phyloP scores from a whole-genome alignment of 2,329 filamentous ascomycete genomes.

The Pseudonectria buxi region DNA sequence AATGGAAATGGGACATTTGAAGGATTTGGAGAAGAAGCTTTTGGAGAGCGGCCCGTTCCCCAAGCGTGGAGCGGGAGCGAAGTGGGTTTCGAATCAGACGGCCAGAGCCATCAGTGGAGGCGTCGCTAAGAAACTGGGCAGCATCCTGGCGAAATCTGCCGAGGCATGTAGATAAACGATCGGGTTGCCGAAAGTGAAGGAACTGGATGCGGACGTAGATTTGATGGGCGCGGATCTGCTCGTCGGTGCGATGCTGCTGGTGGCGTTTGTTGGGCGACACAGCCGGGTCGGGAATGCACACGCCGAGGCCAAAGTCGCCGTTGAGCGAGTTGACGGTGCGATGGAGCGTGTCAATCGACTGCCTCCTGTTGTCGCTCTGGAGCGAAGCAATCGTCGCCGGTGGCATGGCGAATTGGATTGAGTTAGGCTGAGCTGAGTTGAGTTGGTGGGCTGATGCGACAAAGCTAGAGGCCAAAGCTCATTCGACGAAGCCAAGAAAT shows the following conservation, averaged over 20 bases:
- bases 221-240: slow-evolving; percentile 14
- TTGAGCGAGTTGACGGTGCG: slow-evolving; percentile 21
- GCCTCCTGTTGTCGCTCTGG: slow-evolving; percentile 1
- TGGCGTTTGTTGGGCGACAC: slow-evolving; percentile 21
- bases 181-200: slow-evolving; percentile 15
- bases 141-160: slow-evolving; percentile 19
- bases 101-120: too few species aligned
- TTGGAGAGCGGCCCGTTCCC: slow-evolving; percentile 21
- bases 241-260: slow-evolving; percentile 12
- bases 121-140: slow-evolving; percentile 6
- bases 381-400: slow-evolving; percentile 5
- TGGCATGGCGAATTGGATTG: background rate
- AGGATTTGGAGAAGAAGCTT: slow-evolving; percentile 15
- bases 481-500: too few species aligned
- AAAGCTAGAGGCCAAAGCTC: too few species aligned
- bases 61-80: slow-evolving; percentile 8
- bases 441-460: too few species aligned
- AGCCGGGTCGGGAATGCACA: slow-evolving; percentile 15
- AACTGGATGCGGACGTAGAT: slow-evolving; percentile 17
- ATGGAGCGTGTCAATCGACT: slow-evolving; percentile 9
- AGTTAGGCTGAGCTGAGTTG: too few species aligned
- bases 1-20: slow-evolving; percentile 8
- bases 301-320: slow-evolving; percentile 18
- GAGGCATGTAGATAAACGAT: slow-evolving; percentile 13
- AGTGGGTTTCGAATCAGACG: slow-evolving; percentile 12